phyloP scores from a whole-genome alignment of 2,329 filamentous ascomycete species.

The Diaporthe australafricana region DNA sequence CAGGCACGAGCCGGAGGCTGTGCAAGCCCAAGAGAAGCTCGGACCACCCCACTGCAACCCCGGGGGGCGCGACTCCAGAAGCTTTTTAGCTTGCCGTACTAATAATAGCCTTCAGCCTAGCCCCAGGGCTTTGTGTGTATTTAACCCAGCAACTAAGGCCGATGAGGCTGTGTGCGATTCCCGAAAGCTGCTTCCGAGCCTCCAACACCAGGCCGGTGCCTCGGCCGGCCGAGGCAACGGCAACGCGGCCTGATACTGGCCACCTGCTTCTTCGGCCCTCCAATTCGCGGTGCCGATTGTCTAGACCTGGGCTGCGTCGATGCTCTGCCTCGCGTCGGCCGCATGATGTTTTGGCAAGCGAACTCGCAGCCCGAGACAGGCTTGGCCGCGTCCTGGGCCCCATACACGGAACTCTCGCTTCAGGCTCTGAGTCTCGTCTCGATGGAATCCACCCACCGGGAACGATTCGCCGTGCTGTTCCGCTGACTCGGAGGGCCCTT shows the following conservation, averaged over 20 bases:
- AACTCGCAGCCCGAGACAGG: conserved; percentile 16
- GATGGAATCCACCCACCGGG: not conserved
- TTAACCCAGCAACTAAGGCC: not conserved
- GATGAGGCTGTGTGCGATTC: conserved; percentile 1
- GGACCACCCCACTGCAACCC: conserved; percentile 5
- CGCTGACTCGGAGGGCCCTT: conserved; percentile 19
- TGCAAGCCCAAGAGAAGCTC: conserved; percentile 17
- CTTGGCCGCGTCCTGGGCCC: conserved; percentile 15
- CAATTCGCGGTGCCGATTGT: not conserved
- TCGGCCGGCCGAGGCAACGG: conserved; percentile 19
- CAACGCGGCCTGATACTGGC: conserved; percentile 24
- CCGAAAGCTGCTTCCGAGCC: conserved; percentile 14
- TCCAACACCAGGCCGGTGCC: not conserved
- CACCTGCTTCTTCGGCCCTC: conserved; percentile 13
- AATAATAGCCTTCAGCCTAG: conserved; percentile 7
- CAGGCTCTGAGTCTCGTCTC: conserved; percentile 17
- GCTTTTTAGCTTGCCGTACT: conserved; percentile 16
- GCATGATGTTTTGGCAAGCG: not conserved
- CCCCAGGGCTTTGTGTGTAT: not conserved
- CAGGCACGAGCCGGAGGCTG: conserved; percentile 15
- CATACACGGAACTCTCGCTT: conserved; percentile 1
- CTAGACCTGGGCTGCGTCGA: not conserved
- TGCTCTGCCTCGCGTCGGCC: not conserved
- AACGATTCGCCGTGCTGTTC: not conserved
- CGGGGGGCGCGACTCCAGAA: not conserved